These are phyloP conservation scores for Chrysochromulina tobinii DNA, from an alignment of 78 protist species.

Conservation along the genomic window DNA sequence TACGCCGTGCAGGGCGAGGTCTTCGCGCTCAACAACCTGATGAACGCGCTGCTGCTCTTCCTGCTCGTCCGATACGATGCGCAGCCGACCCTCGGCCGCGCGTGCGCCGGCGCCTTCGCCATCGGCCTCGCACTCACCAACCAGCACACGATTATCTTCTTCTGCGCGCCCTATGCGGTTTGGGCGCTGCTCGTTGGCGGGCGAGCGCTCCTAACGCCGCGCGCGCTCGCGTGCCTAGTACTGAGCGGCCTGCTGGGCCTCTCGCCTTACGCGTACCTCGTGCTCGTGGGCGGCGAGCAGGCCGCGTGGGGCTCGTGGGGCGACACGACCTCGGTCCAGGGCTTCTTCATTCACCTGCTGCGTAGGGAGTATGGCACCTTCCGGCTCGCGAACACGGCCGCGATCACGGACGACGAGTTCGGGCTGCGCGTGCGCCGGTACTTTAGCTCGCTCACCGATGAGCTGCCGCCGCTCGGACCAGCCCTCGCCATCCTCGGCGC, in stretches of 20 bases:
- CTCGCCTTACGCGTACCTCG: slow-evolving; percentile 65
- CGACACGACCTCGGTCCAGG: slow-evolving; percentile 44
- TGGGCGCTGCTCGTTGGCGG: slow-evolving; percentile 35
- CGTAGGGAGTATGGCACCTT: slow-evolving; percentile 68
- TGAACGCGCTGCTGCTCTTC: slow-evolving; percentile 42
- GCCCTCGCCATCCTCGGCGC: background rate
- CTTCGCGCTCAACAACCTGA: slow-evolving; percentile 76
- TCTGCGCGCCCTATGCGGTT: slow-evolving; percentile 55
- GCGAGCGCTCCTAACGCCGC: background rate
- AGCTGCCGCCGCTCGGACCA: background rate
- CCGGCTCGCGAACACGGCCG: slow-evolving; percentile 6
- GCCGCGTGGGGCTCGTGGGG: slow-evolving; percentile 38
- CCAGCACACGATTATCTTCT: slow-evolving; percentile 78
- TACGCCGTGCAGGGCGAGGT: slow-evolving; percentile 75
- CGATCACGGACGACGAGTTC: background rate
- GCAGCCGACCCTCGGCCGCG: background rate
- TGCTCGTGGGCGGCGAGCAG: background rate
- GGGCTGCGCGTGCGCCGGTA: background rate
- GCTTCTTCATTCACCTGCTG: slow-evolving; percentile 73
- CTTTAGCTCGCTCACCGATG: background rate
- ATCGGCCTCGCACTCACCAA: slow-evolving; percentile 69
- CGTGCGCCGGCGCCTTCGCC: slow-evolving; percentile 55
- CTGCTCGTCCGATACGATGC: background rate
- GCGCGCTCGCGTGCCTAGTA: background rate
- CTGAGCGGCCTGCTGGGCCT: slow-evolving; percentile 53